Base-by-base conservation (phyloP, 1,139 yeast genomes). In the Debaryomyces coudertii region DNA sequence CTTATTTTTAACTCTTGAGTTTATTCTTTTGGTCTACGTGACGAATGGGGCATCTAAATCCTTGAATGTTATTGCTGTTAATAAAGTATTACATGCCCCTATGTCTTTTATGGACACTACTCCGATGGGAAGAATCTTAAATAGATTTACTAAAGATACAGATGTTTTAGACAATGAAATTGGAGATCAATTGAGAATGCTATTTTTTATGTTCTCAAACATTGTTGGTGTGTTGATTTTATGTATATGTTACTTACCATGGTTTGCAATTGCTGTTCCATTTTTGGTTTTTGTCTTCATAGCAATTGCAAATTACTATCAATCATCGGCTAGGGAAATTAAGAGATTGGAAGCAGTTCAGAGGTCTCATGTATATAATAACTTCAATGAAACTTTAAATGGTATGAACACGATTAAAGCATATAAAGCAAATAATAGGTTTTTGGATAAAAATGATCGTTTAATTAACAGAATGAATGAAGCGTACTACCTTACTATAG, bases 81-180 rank as follows among this genome's bases (percentile, higher is more conserved):
- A 61, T 12, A 70, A 61, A 35, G 58, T 80, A n/a, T 58, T 80
- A 48, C 76, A 73, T 53, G 76, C 81, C 2, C 86, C 86, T 36
- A 79, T 80, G 83, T 60, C 77, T 22, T 82, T 72, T 54, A 72
- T 81, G 72, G 87, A 82, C 61, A 68, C 76, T 12, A 80, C 85
- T 0, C 87, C 87, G 8, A 70, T 79, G 65, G 87, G 86, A 15
- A 68, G 85, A 59, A 77, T 81, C 23, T 59, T 81, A 57, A 80
- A 81, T 57, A 68, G 86, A 52, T 80, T 81, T 56, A 85, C 95
- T 1, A 89, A 87, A 58, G 97, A 90, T 63, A 85, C 95, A 0
- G 95, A 89, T 60, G 83, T 85, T 28, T 69, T 89, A 56, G 97
- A 90, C 62, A 87, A 86, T 59, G 90, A 85, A 57, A 70, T 84